Conservation (phyloP, 1,284 basidiomycete species). For the Heterobasidion parviporum region DNA sequence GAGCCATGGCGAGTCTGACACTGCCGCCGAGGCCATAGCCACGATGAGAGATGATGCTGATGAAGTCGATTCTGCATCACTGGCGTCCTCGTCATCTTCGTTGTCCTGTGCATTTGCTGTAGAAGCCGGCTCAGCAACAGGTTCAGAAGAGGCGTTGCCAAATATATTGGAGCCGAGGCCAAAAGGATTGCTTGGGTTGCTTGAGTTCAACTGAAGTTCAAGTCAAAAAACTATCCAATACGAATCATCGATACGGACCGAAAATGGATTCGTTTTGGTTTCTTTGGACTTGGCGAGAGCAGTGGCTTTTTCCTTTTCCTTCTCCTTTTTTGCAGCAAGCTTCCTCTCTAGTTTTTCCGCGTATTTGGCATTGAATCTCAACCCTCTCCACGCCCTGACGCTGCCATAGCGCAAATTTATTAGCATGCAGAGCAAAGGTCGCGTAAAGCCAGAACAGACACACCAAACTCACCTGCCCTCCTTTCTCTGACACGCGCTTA, state of each 20-base stretch:
- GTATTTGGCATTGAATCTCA: constrained; percentile 64
- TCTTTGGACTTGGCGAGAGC: constrained; percentile 13
- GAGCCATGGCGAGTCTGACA: constrained; percentile 58
- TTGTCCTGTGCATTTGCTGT: constrained; percentile 14
- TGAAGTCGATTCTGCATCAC: constrained; percentile 17
- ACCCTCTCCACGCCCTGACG: constrained; percentile 68
- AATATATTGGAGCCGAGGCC: constrained; percentile 61
- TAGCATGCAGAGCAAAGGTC: background rate
- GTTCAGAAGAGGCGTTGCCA: constrained; percentile 19
- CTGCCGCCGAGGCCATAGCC: constrained; percentile 46
- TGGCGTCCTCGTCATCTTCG: constrained; percentile 20
- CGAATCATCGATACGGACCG: constrained; percentile 34
- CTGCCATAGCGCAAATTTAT: constrained; percentile 25
- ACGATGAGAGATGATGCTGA: constrained; percentile 21
- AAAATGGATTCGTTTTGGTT: constrained; percentile 59
- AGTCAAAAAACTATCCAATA: background rate
- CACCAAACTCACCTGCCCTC: constrained; percentile 54
- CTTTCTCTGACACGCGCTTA: constrained; percentile 59
- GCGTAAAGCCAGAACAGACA: background rate
- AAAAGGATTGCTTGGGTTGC: constrained; percentile 27
- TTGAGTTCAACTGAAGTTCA: constrained; percentile 11
- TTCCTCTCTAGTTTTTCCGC: constrained; percentile 58
- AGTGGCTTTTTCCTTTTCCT: constrained; percentile 15
- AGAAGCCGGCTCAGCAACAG: background rate
- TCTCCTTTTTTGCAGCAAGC: constrained; percentile 23